Conservation (phyloP, 2,329 filamentous ascomycete species). For the Colletotrichum endophyticum region DNA sequence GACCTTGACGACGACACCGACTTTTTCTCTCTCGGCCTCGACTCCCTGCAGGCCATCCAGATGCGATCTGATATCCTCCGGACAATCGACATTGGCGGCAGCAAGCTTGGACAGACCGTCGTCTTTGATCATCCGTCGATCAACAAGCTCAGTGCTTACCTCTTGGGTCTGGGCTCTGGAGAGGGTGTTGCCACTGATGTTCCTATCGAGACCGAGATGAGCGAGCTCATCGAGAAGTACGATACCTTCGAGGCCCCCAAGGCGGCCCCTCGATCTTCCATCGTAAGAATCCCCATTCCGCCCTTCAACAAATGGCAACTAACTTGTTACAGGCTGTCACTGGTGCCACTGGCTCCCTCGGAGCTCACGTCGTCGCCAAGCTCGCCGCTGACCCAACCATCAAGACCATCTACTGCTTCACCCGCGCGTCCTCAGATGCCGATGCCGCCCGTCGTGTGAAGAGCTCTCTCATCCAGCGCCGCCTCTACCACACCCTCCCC, state of each 20-base stretch:
- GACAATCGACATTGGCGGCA: constrained; percentile 51
- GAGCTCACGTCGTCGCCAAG: constrained; percentile 64
- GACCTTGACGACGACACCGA: constrained; percentile 48
- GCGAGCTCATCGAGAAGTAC: constrained; percentile 27
- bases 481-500: constrained; percentile 32
- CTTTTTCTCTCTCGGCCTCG: constrained; percentile 63
- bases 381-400: constrained; percentile 63
- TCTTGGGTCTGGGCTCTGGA: constrained; percentile 47
- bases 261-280: not conserved
- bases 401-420: constrained; percentile 54
- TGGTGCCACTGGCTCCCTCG: constrained; percentile 69
- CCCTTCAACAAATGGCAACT: not conserved
- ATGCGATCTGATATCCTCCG: constrained; percentile 57
- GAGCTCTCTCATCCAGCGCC: constrained; percentile 31
- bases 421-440: constrained; percentile 42
- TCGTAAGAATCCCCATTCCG: not conserved
- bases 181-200: constrained; percentile 28
- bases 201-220: constrained; percentile 32
- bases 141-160: constrained; percentile 45
- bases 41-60: constrained; percentile 63
- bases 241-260: not conserved
- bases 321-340: constrained; percentile 51
- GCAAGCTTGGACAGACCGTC: constrained; percentile 57
- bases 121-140: constrained; percentile 63
- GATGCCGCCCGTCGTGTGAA: constrained; percentile 26